Conservation (phyloP, 192 early-diverging fungal genomes). For the Chytriomyces sp. region DNA sequence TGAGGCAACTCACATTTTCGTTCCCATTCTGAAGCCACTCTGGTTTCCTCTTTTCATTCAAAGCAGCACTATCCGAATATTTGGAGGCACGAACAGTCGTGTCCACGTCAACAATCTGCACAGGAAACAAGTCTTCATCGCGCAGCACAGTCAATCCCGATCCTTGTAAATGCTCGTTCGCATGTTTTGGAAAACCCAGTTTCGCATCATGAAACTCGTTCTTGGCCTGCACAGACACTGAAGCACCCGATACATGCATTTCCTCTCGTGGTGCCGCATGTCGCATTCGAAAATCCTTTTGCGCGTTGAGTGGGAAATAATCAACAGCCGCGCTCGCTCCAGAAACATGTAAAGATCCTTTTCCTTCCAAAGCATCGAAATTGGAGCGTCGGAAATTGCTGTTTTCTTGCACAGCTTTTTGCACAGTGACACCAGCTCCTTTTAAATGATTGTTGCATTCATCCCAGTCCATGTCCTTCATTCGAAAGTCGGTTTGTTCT, state of each 20-base stretch:
- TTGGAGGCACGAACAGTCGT: background rate
- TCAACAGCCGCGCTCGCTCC: no score
- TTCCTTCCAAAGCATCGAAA: background rate
- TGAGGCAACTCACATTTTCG: no score
- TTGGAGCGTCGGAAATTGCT: background rate
- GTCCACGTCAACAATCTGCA: conserved; percentile 1
- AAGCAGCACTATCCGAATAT: background rate
- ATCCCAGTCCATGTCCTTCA: conserved; percentile 4
- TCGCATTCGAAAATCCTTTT: no score
- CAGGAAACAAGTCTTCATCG: conserved; percentile 18
- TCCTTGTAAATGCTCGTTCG: conserved; percentile 1
- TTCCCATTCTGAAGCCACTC: conserved; percentile 7
- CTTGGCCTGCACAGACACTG: background rate
- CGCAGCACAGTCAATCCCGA: background rate
- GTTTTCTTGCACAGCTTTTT: background rate
- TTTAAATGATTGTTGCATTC: background rate
- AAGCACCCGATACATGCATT: background rate
- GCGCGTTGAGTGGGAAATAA: no score
- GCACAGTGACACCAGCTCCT: background rate
- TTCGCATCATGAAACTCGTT: conserved; percentile 4
- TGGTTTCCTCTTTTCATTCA: background rate
- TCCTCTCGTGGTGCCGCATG: background rate
- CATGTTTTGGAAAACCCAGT: background rate
- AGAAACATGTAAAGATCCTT: no score
- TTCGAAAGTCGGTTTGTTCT: background rate